Percentiles rank a stretch among this genome's conserved stretches.
Conservation (phyloP, 208 protist species). For the Leptomonas seymouri region DNA sequence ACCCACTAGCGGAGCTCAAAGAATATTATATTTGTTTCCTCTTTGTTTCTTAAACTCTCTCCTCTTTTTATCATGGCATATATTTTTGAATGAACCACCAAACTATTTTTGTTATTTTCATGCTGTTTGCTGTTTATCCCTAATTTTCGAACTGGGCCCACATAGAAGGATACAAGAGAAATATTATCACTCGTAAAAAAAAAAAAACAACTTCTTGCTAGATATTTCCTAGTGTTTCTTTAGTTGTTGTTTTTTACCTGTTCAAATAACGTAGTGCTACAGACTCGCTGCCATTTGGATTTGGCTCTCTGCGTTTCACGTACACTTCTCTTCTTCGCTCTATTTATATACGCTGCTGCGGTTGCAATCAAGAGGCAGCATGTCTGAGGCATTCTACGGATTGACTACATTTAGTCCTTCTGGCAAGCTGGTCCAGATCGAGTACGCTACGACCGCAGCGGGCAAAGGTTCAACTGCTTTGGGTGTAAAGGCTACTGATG, state of each 20-base stretch:
- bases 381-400: conserved; percentile 97
- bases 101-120: not conserved
- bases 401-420: conserved; percentile 99
- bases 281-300: too few species aligned
- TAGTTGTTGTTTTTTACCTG: not conserved
- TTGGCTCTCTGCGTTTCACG: too few species aligned
- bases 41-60: not conserved
- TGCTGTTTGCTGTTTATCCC: not conserved
- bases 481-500: conserved; percentile 96
- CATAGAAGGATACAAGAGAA: not conserved
- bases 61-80: not conserved
- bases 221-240: not conserved
- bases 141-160: not conserved
- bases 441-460: conserved; percentile 99
- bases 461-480: conserved; percentile 92
- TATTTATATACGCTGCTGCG: not conserved
- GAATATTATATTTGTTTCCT: too few species aligned
- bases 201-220: not conserved
- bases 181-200: not conserved
- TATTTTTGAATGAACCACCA: too few species aligned
- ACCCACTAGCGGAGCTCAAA: too few species aligned
- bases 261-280: not conserved
- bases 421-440: conserved; percentile 99
- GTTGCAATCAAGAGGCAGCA: conserved; percentile 20
- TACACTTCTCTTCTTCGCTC: conserved; percentile 1